A percentile compares a stretch with the other conserved stretches of the same genome.
Conservation (phyloP, 371 early-diverging fungal species). For the Rhizopus arrhizus region DNA sequence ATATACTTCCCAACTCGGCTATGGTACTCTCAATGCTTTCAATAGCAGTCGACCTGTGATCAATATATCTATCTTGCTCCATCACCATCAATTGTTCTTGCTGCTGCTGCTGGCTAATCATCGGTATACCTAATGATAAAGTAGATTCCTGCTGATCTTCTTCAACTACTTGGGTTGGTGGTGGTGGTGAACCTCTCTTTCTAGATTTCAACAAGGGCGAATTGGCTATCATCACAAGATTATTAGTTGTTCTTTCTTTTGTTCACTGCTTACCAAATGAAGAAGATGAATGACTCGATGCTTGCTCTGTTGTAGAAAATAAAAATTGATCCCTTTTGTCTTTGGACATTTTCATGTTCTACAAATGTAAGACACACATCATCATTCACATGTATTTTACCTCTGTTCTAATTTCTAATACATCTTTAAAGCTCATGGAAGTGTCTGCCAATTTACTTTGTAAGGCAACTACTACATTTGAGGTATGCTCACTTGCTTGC, state of each 20-base stretch:
- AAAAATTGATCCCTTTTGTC: constrained; percentile 68
- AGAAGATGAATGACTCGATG: constrained; percentile 18
- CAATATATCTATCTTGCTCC: constrained; percentile 73
- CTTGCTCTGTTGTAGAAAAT: constrained; percentile 47
- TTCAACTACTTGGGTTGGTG: constrained; percentile 22
- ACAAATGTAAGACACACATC: background rate
- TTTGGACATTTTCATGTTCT: constrained; percentile 78
- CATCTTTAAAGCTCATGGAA: constrained; percentile 88
- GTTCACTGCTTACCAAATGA: constrained; percentile 32
- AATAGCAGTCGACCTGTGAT: constrained; percentile 86
- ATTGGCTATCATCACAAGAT: constrained; percentile 34
- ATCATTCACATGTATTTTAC: constrained; percentile 22
- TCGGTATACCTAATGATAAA: constrained; percentile 52
- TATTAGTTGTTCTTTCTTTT: background rate
- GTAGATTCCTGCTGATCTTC: constrained; percentile 44
- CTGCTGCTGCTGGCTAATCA: constrained; percentile 54
- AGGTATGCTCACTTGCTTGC: constrained; percentile 89
- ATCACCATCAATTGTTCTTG: constrained; percentile 62
- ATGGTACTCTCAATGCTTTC: constrained; percentile 96
- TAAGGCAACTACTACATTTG: constrained; percentile 88
- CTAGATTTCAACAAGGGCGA: constrained; percentile 65
- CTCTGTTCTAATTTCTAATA: constrained; percentile 91
- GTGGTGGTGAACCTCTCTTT: constrained; percentile 34
- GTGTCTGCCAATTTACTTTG: constrained; percentile 91
- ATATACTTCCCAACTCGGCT: constrained; percentile 95